These are phyloP conservation scores for Trametes maxima DNA, from an alignment of 768 basidiomycete species.

Conservation along the genomic window DNA sequence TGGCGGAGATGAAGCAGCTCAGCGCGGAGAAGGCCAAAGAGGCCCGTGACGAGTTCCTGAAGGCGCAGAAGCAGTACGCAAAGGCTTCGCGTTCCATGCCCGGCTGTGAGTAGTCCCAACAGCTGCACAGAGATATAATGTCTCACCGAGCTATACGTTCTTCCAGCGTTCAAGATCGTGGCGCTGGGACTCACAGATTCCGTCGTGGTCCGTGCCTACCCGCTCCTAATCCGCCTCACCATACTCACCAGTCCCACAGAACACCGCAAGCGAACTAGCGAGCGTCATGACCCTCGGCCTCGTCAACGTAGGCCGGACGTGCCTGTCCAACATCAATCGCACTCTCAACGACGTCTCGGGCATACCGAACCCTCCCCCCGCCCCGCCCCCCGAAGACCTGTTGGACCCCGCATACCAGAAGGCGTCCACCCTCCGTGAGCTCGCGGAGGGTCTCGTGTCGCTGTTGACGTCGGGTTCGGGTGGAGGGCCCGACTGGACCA, in stretches of 20 bases:
- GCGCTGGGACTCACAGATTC: background rate
- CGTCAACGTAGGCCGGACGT: background rate
- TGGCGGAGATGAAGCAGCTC: constrained; percentile 4
- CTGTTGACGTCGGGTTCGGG: background rate
- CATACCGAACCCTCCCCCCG: background rate
- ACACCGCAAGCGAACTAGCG: background rate
- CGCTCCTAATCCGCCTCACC: no score
- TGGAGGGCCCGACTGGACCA: background rate
- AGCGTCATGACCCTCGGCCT: background rate
- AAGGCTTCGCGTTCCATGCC: background rate
- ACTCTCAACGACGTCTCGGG: background rate
- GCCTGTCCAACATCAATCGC: background rate
- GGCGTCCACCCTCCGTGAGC: background rate
- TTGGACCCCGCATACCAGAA: background rate
- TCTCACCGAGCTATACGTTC: no score
- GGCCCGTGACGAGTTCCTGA: constrained; percentile 1
- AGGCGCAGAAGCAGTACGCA: background rate
- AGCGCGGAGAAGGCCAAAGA: background rate
- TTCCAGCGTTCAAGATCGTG: background rate
- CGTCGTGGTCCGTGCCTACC: background rate
- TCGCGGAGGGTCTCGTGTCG: background rate
- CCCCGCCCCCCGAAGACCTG: background rate
- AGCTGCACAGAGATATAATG: background rate
- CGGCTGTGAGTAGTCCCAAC: background rate
- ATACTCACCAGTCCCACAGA: background rate